Evolutionary conservation across 352 stramenopile genomes (phyloP), one percentile per base, ranked within the genome.

Genomic region (Blastocystis sp.): DNA sequence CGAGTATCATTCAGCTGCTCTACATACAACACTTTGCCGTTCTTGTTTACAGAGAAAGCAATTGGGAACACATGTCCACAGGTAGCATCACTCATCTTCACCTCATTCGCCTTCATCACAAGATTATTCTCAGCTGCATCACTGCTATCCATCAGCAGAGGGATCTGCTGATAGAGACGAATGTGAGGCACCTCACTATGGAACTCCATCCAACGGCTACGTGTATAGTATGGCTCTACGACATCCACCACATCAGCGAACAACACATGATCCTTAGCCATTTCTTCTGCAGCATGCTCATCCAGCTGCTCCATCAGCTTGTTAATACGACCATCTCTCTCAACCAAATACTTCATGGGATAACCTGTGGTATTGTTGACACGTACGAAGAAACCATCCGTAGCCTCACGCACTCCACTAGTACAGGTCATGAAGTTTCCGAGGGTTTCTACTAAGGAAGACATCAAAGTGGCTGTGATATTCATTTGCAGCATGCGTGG

Each of bases 31-130:
- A 56, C 51, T 11, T 24, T 37, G 9, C 66, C 27, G 5, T 35
- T n/a, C 19, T 66, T 21, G 29, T 83, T 9, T 49, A 83, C 27
- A 14, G 21, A 21, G 29, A 29, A 83, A n/a, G 52, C 71, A 56
- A 83, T 83, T 12, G 71, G 71, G 71, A 83, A 83, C 24, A 83
- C 58, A 24, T 83, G 71, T 19, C 71, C 71, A 43, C 71, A 83
- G 24, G 71, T 83, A 11, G 71, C 71, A 43, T 83, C 71, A 5
- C 16, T 43, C 9, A 19, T 27, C 21, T 65, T 54, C 1, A 65
- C 42, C 21, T 32, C n/a, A 42, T 83, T 43, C 24, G 49, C 58
- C n/a, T 63, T 57, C 35, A 83, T 32, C 5, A 83, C 51, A 29
- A 52, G 21, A 46, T 63, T 66, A 19, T 51, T 9, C 29, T 59